Base-by-base conservation (phyloP, 306 rosid species). In the Gastrolobium villosum region DNA sequence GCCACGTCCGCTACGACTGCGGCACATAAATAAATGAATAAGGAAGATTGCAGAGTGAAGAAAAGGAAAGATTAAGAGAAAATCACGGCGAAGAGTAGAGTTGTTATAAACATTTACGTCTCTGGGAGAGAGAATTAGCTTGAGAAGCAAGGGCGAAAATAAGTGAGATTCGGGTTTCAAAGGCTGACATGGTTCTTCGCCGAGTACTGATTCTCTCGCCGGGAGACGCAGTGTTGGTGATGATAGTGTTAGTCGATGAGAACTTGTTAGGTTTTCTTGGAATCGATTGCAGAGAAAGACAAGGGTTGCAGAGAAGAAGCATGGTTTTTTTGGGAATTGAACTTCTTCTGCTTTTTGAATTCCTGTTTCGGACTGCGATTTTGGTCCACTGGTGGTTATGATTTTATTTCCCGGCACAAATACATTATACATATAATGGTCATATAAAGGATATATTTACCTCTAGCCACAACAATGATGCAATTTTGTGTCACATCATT, bases 91-190 rank as follows among this genome's bases (percentile, higher is more conserved):
- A 63, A 20, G 3, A 43, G 5, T 8, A 35, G 34, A n/a, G 0
- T 65, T n/a, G 43, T 41, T 53, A 11, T 52, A 30, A 70, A 85
- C 86, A 90, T 81, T 55, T 89, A 89, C 99, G 89, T 75, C 94
- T 84, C 91, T 86, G 98, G 40, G 94, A 84, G 70, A 89, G 71
- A 60, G 98, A 31, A 41, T 84, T 78, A 54, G 97, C 80, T 83
- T 92, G 99, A n/a, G 88, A 80, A 75, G 92, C 93, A 67, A 95
- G 92, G 55, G 96, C 96, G 65, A 90, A 76, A 49, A 92, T 76
- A 10, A 95, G 96, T 10, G 98, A 95, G 85, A 82, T 49, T 83
- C 98, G 95, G 54, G 92, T 76, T 88, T 91, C 99, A 13, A 65
- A 75, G 1, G 94, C 88, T 8, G 97, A 89, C 55, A 88, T 82